phyloP scores from a whole-genome alignment of 2,329 filamentous ascomycete genomes.

The Colletotrichum sp. region DNA sequence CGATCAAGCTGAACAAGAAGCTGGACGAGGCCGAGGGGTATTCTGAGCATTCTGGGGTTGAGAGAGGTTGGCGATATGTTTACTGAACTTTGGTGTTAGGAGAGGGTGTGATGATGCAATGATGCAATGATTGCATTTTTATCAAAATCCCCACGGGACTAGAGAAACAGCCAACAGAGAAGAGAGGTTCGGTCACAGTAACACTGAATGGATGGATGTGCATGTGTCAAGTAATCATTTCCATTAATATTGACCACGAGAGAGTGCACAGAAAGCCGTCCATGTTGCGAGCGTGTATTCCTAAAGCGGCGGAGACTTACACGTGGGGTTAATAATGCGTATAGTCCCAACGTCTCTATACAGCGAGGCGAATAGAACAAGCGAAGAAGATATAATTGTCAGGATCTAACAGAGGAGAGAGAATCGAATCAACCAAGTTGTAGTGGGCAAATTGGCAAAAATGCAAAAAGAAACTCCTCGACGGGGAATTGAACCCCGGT shows the following conservation, averaged over 20 bases:
- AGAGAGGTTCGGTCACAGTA: not conserved
- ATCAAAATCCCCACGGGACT: not conserved
- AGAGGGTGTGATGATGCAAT: not conserved
- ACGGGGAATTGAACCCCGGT: slow-evolving; percentile 23
- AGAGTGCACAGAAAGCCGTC: not conserved
- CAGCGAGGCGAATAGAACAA: not conserved
- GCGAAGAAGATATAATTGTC: not conserved
- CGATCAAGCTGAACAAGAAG: slow-evolving; percentile 26
- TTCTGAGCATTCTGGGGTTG: slow-evolving; percentile 23
- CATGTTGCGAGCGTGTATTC: not conserved
- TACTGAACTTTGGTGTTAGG: not conserved
- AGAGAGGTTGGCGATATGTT: slow-evolving; percentile 25
- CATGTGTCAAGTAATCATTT: not conserved
- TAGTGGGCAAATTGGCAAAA: not conserved
- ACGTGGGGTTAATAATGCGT: not conserved
- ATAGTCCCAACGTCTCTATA: not conserved
- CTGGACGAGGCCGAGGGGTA: slow-evolving; percentile 29
- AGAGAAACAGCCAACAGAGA: not conserved
- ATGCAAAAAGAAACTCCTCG: slow-evolving; percentile 8
- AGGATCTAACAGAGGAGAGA: too few species aligned
- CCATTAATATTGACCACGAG: not conserved
- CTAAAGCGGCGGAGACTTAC: not conserved
- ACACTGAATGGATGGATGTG: not conserved
- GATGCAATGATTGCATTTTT: not conserved
- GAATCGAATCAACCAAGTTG: not conserved